Conservation (phyloP, 2,329 filamentous ascomycete species). For the Colletotrichum graminicola region DNA sequence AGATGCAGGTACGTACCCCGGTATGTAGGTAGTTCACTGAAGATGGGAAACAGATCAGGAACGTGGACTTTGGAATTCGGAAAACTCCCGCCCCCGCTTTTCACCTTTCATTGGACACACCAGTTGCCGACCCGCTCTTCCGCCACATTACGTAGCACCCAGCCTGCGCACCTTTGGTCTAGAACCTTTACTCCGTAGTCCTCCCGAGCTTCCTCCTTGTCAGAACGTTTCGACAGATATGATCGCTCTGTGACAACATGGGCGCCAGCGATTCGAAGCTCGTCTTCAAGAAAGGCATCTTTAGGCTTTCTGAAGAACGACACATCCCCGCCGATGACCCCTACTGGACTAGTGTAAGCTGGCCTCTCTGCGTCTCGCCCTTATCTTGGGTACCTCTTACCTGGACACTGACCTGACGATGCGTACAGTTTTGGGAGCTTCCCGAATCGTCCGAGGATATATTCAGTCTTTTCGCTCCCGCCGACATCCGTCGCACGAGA, state of each 20-base stretch:
- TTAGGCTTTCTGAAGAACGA: slow-evolving; percentile 91
- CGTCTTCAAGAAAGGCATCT: slow-evolving; percentile 98
- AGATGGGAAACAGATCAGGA: slow-evolving; percentile 3
- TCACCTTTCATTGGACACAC: slow-evolving; percentile 26
- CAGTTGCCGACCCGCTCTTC: slow-evolving; percentile 15
- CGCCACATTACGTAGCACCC: slow-evolving; percentile 41
- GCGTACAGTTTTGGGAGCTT: slow-evolving; percentile 89
- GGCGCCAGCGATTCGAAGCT: slow-evolving; percentile 99
- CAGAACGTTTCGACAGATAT: slow-evolving; percentile 38
- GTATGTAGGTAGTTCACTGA: background rate
- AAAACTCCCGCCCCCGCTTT: slow-evolving; percentile 32
- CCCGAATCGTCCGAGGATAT: slow-evolving; percentile 96
- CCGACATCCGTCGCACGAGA: slow-evolving; percentile 88
- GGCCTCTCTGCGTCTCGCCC: slow-evolving; percentile 27
- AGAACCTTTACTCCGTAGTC: slow-evolving; percentile 26
- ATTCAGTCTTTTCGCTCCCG: slow-evolving; percentile 93
- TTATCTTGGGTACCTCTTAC: background rate
- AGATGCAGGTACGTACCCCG: slow-evolving; percentile 3
- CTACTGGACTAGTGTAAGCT: slow-evolving; percentile 87
- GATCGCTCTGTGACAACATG: slow-evolving; percentile 66
- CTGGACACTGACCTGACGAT: slow-evolving; percentile 24
- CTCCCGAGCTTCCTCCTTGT: slow-evolving; percentile 31
- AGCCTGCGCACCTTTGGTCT: slow-evolving; percentile 30
- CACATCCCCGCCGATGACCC: slow-evolving; percentile 88
- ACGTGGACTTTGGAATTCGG: slow-evolving; percentile 18